Base-by-base conservation (phyloP, 2,329 filamentous ascomycete species). In the Diaporthe citri region DNA sequence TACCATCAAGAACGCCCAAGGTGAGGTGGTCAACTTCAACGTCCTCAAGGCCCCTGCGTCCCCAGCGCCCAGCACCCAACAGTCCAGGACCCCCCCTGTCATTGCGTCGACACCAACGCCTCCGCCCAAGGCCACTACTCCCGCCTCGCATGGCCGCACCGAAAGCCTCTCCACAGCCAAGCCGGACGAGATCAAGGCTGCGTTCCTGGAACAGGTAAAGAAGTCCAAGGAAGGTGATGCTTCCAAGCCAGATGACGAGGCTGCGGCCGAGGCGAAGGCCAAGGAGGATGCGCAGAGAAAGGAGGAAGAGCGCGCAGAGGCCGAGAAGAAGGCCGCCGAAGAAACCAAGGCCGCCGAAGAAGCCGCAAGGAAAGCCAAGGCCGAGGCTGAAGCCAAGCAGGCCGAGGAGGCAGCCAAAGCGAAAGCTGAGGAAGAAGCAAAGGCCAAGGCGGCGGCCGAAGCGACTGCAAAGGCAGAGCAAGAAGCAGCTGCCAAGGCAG, bases 1-100 rank as follows among this genome's bases (percentile, higher is more conserved):
- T 78, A 88, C 92, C 66, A 98, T 98, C 87, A 97, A 95, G 88
- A 94, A 95, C 80, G 90, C 93, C 41, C 90, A 93, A 73, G 96
- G 95, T 77, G 95, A 97, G 81, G 90, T 92, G 41, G 87, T 98
- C 17, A 92, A 95, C 79, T 90, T 88, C 82, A 90, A 85, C 72
- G 85, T 90, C 13, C 57, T 62, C 20, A 91, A 91, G 82, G 83
- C 89, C 0, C 90, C 90, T 4, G 85, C 88, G 2, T 90, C 91
- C 2, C 89, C 91, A 8, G 88, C 88, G 4, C 87, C 90, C 0
- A 86, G 86, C 81, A 85, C 83, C n/a, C 87, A 89, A 70, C 85
- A 86, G 74, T 87, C 90, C 72, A 94, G 93, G 84, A 91, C 92
- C 1, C 91, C 93, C 28, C 91, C 92, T 20, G 89, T 94, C 31